Evolutionary conservation across 805 yeast species (phyloP), one percentile per base, ranked within the genome.

Genomic region (Clavispora fructus): DNA sequence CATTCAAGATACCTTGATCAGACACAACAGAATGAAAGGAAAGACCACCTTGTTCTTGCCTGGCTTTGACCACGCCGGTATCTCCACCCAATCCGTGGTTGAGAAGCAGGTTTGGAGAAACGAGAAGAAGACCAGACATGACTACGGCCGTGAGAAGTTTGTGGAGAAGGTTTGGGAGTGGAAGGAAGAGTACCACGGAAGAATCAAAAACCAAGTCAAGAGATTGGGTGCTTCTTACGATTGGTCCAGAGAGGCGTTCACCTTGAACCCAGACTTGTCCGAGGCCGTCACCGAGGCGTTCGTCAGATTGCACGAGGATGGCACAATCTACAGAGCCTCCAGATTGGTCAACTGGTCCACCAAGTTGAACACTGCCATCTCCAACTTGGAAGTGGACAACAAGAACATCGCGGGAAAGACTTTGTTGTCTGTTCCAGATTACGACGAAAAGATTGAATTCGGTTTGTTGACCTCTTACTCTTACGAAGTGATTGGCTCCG

Each of bases 31-130:
- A 75, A 94, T 94, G 99, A 84, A 83, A 69, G 98, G 98, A 45
- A 87, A 88, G 69, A 90, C 98, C 45, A 91, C 90, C 12, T 73
- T 94, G 52, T 94, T 85, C 69, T 67, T 94, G 47, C 98, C 98
- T 41, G 99, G 99, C 40, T 94, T 94, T 62, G 99, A 94, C 70
- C 99, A 94, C 64, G 99, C 99, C 32, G 99, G 99, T 78, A 94
- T 94, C 67, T 95, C 97, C 39, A 94, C 99, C 10, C 99, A 94
- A 70, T 87, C 97, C 14, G 98, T 94, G 55, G 98, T 94, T 53
- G 99, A 94, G 73, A 94, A 94, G 71, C 91, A 85, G 74, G 68
- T 94, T 35, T 89, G 96, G 96, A 87, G 89, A 45, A 80, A 80
- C 55, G 88, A 88, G 61, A 79, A 83, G 70, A 78, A 85, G 64